Conservation (phyloP, 495 filamentous ascomycete species). For the Durotheca rogersii region DNA sequence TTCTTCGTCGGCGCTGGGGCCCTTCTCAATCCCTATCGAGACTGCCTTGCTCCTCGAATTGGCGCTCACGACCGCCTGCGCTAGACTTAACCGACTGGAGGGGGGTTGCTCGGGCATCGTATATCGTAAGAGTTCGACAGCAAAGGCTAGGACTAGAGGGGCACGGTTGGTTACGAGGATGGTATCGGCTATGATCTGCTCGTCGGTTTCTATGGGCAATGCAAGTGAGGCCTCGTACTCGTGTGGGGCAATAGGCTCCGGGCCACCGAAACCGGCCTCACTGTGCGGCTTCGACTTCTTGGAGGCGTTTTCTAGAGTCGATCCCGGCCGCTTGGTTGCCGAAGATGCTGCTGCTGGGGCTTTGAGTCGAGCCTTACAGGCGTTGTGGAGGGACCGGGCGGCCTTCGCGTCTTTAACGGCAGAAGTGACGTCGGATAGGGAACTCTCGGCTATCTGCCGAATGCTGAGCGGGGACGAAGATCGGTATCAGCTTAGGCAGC, state of each 20-base stretch:
- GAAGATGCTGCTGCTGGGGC: conserved; percentile 30
- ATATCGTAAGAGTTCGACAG: conserved; percentile 66
- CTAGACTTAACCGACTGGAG: conserved; percentile 76
- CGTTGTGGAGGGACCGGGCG: conserved; percentile 66
- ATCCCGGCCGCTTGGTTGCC: conserved; percentile 41
- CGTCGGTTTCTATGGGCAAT: conserved; percentile 58
- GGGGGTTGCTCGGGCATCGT: conserved; percentile 82
- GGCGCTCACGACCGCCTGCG: conserved; percentile 74
- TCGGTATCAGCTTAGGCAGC: background rate
- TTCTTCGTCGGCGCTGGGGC: conserved; percentile 65
- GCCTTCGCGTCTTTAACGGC: conserved; percentile 70
- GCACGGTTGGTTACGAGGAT: conserved; percentile 73
- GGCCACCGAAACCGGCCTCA: conserved; percentile 32
- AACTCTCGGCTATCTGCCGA: conserved; percentile 60
- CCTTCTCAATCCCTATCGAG: conserved; percentile 68
- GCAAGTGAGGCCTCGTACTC: conserved; percentile 65
- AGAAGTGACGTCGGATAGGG: conserved; percentile 53
- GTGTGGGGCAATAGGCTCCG: conserved; percentile 53
- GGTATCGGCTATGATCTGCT: conserved; percentile 59
- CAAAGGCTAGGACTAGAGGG: conserved; percentile 79
- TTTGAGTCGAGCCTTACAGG: conserved; percentile 63
- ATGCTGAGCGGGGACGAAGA: conserved; percentile 46
- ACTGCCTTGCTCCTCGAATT: conserved; percentile 75
- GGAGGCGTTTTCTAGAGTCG: conserved; percentile 26
- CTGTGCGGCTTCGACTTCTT: conserved; percentile 48